phyloP scores from a whole-genome alignment of 306 rosid species.

The Quercus cerris region DNA sequence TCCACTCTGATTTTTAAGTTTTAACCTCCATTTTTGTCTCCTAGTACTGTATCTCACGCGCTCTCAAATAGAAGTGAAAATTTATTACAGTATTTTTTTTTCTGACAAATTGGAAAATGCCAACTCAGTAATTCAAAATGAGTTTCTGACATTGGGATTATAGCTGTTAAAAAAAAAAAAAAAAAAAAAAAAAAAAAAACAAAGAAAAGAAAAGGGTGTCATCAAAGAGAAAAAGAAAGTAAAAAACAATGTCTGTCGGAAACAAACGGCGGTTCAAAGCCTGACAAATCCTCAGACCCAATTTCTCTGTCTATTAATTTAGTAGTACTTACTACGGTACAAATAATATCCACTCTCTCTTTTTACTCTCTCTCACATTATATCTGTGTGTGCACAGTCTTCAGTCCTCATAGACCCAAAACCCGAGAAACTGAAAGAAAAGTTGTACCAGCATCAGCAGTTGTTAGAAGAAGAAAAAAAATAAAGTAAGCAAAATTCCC shows the following conservation, averaged over 20 bases:
- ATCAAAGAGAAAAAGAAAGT: neutral
- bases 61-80: no score
- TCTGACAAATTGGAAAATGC: no score
- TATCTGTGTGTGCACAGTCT: neutral
- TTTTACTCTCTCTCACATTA: no score
- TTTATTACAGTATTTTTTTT: no score
- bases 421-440: neutral
- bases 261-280: conserved; percentile 10
- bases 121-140: no score
- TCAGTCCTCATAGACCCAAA: neutral
- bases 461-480: neutral
- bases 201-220: neutral
- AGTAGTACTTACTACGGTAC: neutral
- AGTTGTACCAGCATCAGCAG: neutral
- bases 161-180: neutral
- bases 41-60: no score
- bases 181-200: accelerated
- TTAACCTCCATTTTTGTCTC: no score
- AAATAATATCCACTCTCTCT: neutral
- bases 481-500: neutral
- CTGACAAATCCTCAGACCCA: neutral
- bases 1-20: no score
- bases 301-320: neutral
- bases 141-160: neutral
- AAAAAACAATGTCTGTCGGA: neutral